Base-by-base conservation (phyloP, 2,329 filamentous ascomycete genomes). In the Colletotrichum spaethianum region DNA sequence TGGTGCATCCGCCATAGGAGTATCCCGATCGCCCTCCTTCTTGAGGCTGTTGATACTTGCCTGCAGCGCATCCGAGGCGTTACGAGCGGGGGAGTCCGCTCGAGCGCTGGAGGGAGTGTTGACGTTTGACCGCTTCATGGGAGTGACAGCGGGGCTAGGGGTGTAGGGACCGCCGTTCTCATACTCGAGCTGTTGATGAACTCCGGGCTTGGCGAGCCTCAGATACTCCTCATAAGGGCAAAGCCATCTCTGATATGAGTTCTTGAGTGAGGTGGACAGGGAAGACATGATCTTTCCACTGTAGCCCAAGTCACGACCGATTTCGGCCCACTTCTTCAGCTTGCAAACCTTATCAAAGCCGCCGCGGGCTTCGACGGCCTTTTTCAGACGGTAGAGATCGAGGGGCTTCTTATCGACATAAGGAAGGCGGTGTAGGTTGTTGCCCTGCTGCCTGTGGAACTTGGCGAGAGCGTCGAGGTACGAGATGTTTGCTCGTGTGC, bases 241-340 rank as follows among this genome's bases (percentile, higher is more conserved):
- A 4, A 99, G 91, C 94, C 96, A 99, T 83, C 96, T 92, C 81
- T 98, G 95, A 78, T 97, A 99, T 0, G 96, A 98, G 82, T 99
- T 99, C 82, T 98, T 99, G 52, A 99, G 88, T 6, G 96, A 98
- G 0, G 96, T 99, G 7, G 96, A 99, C 57, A 99, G 86, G 11
- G 96, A 98, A 2, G 96, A 98, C 96, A 99, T 99, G 74, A 99
- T 99, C 86, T 99, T 99, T 80, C 96, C 96, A 79, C 96, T 98
- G 83, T 99, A 99, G 66, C 96, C 96, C 59, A 99, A 85, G 80
- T 98, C 96, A 78, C 96, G 92, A 42, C 96, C 96, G 77, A 99
- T 98, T 82, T 99, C 96, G 20, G 96, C 96, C 96, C 96, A 99
- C 85, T 98, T 98, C 84, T 99, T 99, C 67, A 93, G 89, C 83